Conservation (phyloP, 2,329 filamentous ascomycete genomes). For the Penicillium janthinellum region DNA sequence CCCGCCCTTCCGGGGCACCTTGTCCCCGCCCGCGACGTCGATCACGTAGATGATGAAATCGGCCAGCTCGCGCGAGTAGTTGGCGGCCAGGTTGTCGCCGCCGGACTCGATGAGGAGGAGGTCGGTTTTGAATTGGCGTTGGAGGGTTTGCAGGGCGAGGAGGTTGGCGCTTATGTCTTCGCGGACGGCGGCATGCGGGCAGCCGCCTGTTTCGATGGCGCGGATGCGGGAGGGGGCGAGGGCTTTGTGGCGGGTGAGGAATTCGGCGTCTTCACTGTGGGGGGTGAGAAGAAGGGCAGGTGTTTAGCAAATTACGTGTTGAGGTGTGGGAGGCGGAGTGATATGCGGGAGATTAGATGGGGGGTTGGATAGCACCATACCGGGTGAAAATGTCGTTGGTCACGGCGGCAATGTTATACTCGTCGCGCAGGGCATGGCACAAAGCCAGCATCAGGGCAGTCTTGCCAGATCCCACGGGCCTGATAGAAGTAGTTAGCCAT, state of each 20-base stretch:
- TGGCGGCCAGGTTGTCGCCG: constrained; percentile 94
- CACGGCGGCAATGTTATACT: constrained; percentile 87
- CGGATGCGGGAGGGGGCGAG: constrained; percentile 81
- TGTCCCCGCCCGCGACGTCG: constrained; percentile 93
- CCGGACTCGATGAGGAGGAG: constrained; percentile 92
- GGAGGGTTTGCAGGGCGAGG: constrained; percentile 85
- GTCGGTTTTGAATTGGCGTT: constrained; percentile 76
- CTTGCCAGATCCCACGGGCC: constrained; percentile 94
- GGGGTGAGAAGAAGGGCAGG: background rate
- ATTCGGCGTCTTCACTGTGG: constrained; percentile 88
- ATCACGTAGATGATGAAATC: constrained; percentile 99
- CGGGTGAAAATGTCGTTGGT: constrained; percentile 99
- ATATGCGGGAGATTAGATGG: background rate
- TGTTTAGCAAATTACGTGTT: background rate
- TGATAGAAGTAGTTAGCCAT: constrained; percentile 42
- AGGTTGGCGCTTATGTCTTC: constrained; percentile 96
- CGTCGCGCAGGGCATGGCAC: constrained; percentile 76
- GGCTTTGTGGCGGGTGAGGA: constrained; percentile 83
- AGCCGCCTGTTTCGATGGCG: constrained; percentile 96
- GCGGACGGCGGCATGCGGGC: constrained; percentile 93
- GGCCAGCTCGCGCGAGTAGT: constrained; percentile 91
- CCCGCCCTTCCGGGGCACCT: constrained; percentile 92
- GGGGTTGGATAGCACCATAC: constrained; percentile 24
- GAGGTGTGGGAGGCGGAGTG: background rate
- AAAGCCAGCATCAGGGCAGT: constrained; percentile 95